These are phyloP conservation scores for Gomphus bonarii DNA, from an alignment of 1,284 basidiomycete genomes.

Conservation along the genomic window DNA sequence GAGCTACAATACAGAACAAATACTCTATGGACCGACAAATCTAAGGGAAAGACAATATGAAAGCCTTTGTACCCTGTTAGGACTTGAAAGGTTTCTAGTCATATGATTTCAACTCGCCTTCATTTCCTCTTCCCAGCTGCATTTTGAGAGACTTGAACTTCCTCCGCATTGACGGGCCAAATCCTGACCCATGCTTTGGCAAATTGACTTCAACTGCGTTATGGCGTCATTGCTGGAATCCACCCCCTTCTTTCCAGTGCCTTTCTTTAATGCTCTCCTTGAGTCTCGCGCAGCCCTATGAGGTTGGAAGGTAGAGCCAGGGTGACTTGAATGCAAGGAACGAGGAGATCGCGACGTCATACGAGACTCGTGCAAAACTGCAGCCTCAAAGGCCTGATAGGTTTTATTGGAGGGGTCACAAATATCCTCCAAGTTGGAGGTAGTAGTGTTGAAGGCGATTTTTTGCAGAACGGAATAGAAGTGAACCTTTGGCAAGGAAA, in stretches of 20 bases:
- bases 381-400: not conserved
- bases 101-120: not conserved
- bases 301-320: not conserved
- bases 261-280: not conserved
- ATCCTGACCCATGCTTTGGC: not conserved
- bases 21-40: not conserved
- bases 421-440: slow-evolving; percentile 22
- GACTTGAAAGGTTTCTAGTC: not conserved
- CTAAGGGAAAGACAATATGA: slow-evolving; percentile 1
- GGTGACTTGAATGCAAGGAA: not conserved
- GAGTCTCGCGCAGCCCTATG: not conserved
- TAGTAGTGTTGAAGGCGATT: slow-evolving; percentile 41
- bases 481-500: slow-evolving; percentile 27
- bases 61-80: not conserved
- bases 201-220: not conserved
- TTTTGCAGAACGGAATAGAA: slow-evolving; percentile 41
- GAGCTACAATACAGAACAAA: not conserved
- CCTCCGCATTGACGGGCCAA: slow-evolving; percentile 17
- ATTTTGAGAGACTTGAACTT: slow-evolving; percentile 30
- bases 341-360: not conserved
- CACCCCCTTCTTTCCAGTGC: not conserved
- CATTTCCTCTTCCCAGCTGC: slow-evolving; percentile 35
- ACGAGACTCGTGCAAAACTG: not conserved
- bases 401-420: not conserved
- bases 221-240: not conserved